Evolutionary conservation across 2,329 filamentous ascomycete species (phyloP).

Genomic region (Neofusicoccum parvum): DNA sequence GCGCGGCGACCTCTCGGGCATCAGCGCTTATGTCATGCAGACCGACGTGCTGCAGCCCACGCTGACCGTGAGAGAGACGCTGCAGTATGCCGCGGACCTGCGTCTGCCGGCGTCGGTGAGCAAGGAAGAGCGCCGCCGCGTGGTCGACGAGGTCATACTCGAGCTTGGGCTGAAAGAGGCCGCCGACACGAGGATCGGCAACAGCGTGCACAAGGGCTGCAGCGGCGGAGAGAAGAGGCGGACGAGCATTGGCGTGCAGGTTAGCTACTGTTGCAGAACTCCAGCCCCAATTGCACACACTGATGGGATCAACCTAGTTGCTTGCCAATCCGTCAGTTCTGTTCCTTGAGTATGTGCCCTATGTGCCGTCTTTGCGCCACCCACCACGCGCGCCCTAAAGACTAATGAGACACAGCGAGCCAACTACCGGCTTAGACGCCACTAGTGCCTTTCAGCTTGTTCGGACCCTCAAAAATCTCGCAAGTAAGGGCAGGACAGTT

Average conservation of each 20-base stretch:
- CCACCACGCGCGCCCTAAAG: neutral
- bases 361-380: neutral
- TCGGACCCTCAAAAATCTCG: conserved; percentile 68
- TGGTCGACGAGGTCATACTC: conserved; percentile 76
- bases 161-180: conserved; percentile 78
- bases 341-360: conserved; percentile 60
- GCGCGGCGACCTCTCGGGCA: conserved; percentile 43
- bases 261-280: conserved; percentile 9
- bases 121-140: conserved; percentile 58
- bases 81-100: conserved; percentile 72
- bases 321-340: conserved; percentile 77
- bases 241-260: conserved; percentile 75
- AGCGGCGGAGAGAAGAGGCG: conserved; percentile 78
- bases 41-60: conserved; percentile 74
- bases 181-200: conserved; percentile 73
- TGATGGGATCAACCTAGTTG: conserved; percentile 41
- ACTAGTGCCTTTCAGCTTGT: conserved; percentile 76
- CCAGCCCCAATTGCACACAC: neutral
- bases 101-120: conserved; percentile 66
- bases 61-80: conserved; percentile 73
- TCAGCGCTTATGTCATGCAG: conserved; percentile 73
- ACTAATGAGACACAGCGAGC: conserved; percentile 50
- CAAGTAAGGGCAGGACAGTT: conserved; percentile 68
- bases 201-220: conserved; percentile 70
- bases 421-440: conserved; percentile 76